Percentiles rank a stretch among this genome's conserved stretches.
phyloP scores from a whole-genome alignment of 345 rosid genomes.

The Salix udensis region DNA sequence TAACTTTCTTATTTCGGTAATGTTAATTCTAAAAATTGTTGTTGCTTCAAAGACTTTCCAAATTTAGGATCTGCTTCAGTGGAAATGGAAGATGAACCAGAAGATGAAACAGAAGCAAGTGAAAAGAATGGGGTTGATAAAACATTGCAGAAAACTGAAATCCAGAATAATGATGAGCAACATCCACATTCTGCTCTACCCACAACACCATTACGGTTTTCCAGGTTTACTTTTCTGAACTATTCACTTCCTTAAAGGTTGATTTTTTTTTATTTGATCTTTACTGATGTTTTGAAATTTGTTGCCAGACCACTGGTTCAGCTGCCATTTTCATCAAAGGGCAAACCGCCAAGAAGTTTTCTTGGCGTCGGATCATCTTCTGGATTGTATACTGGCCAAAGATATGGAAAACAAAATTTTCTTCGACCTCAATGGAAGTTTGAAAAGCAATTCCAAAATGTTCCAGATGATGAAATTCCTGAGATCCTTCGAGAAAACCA shows the following conservation, averaged over 20 bases:
- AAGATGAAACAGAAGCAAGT: conserved; percentile 53
- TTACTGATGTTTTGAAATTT: conserved; percentile 10
- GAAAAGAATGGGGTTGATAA: conserved; percentile 38
- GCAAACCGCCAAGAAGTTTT: conserved; percentile 61
- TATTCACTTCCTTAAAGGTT: neutral
- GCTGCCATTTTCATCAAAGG: conserved; percentile 61
- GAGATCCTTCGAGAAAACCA: conserved; percentile 50
- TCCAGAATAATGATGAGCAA: conserved; percentile 52
- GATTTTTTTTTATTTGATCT: neutral
- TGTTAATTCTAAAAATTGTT: neutral
- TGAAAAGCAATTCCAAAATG: conserved; percentile 45
- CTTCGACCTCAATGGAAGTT: conserved; percentile 38
- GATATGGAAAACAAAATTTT: conserved; percentile 41
- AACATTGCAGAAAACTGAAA: conserved; percentile 36
- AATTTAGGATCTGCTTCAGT: conserved; percentile 51
- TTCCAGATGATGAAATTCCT: conserved; percentile 57
- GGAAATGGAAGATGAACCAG: conserved; percentile 47
- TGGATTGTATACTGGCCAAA: conserved; percentile 29
- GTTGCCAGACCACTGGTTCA: conserved; percentile 56
- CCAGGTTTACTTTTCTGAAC: conserved; percentile 46
- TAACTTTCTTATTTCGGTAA: neutral
- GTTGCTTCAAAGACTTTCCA: neutral
- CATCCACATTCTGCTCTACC: conserved; percentile 54
- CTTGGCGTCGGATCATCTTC: conserved; percentile 48
- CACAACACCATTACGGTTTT: conserved; percentile 60